Percentiles rank a stretch among this genome's conserved stretches.
phyloP scores from a whole-genome alignment of 176 grass and related monocot species.

The maize (Zea mays) region Zm-B73-REFERENCE-NAM-5.0 NC_050100.1:4078501-4079000 shows the following conservation, averaged over 20 bases:
- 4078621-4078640: too few species aligned
- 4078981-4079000: not conserved
- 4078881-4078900: constrained; percentile 96
- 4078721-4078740: not conserved
- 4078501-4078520: too few species aligned
- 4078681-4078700: too few species aligned
- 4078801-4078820: constrained; percentile 94
- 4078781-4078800: constrained; percentile 88
- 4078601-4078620: too few species aligned
- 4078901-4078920: constrained; percentile 84
- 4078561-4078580: too few species aligned
- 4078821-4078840: constrained; percentile 96
- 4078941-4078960: constrained; percentile 94
- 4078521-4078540: too few species aligned
- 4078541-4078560: too few species aligned
- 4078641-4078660: too few species aligned
- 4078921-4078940: constrained; percentile 91
- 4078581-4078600: too few species aligned
- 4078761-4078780: constrained; percentile 52
- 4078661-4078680: too few species aligned
- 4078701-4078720: not conserved
- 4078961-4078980: constrained; percentile 55
- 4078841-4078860: constrained; percentile 84
- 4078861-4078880: constrained; percentile 93
- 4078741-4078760: not conserved